Evolutionary conservation across 192 early-diverging fungal genomes (phyloP), one percentile per base, ranked within the genome.

Genomic region (Dissophora globulifera): DNA sequence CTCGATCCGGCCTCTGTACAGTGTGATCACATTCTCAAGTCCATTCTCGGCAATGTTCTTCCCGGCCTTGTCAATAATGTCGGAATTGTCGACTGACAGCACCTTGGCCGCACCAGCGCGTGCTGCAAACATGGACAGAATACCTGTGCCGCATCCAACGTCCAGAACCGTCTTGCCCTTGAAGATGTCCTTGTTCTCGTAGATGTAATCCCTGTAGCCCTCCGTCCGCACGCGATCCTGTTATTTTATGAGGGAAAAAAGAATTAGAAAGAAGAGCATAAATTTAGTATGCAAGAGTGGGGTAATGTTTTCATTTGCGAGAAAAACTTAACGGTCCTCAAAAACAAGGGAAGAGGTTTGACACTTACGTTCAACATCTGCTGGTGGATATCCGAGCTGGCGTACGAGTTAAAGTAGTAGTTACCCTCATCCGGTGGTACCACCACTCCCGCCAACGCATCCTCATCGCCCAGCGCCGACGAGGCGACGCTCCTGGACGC

Each of bases 361-460:
- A 58, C 16, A 53, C 49, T 69, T 50, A 61, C 56, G 52, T 69
- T 72, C 58, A 65, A 61, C 63, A 75, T 68, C 40, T 67, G 67
- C 56, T 76, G 69, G 33, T 53, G 78, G 67, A 78, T 83, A 89
- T 93, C 93, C 76, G 93, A 96, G 86, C 94, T 93, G 20, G 97
- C 94, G 85, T 98, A 99, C 42, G 96, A 98, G 85, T 99, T 94
- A 89, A 98, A 99, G 90, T 99, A 99, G 80, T 98, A 98, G 83
- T 96, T 78, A 33, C 62, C 62, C 51, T 79, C 67, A 43, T 79
- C 78, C 50, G 54, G 50, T 10, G 68, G 67, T 12, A 69, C 68
- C 9, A 60, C 43, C 50, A 62, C 58, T 58, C 64, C 4, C 29
- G 29, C n/a, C n/a, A n/a, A n/a, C n/a, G n/a, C n/a, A 3, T 59